A percentile compares a stretch with the other conserved stretches of the same genome.
phyloP scores from a whole-genome alignment of 2,329 filamentous ascomycete species.

The Anisogramma anomala region DNA sequence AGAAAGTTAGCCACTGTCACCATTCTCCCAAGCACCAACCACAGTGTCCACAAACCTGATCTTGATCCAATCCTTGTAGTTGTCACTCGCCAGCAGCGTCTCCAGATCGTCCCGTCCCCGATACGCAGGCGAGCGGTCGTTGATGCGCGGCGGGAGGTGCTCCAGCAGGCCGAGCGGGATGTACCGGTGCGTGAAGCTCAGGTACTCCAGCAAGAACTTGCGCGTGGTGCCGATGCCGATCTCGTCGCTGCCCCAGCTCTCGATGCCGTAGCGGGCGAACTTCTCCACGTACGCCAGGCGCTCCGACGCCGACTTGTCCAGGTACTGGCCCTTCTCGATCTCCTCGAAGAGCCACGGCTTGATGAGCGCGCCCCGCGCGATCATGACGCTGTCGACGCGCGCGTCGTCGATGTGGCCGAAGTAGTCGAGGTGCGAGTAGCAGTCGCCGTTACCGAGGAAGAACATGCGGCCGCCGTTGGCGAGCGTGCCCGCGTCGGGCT shows the following conservation, averaged over 20 bases:
- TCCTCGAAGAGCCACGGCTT: slow-evolving; percentile 99
- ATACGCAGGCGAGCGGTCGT: slow-evolving; percentile 80
- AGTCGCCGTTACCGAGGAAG: slow-evolving; percentile 94
- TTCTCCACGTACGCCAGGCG: slow-evolving; percentile 77
- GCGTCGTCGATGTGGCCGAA: slow-evolving; percentile 63
- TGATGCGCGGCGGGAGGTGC: slow-evolving; percentile 73
- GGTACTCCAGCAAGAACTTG: slow-evolving; percentile 86
- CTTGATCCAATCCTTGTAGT: slow-evolving; percentile 98
- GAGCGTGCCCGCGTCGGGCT: slow-evolving; percentile 64
- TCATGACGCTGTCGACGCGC: slow-evolving; percentile 87
- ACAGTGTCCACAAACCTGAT: slow-evolving; percentile 58
- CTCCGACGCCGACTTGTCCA: slow-evolving; percentile 87
- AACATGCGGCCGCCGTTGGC: slow-evolving; percentile 64
- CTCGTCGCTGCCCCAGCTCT: slow-evolving; percentile 94
- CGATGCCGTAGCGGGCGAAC: slow-evolving; percentile 80
- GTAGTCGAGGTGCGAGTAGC: slow-evolving; percentile 88
- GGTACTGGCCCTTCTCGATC: slow-evolving; percentile 80
- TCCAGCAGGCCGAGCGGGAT: slow-evolving; percentile 83
- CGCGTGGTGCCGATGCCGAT: slow-evolving; percentile 82
- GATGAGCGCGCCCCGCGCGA: slow-evolving; percentile 88
- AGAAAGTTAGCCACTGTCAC: slow-evolving; percentile 17
- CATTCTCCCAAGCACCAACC: slow-evolving; percentile 1
- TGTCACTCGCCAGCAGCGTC: slow-evolving; percentile 78
- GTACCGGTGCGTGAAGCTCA: slow-evolving; percentile 88
- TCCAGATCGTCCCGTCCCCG: slow-evolving; percentile 80